Conservation (phyloP, 2,329 filamentous ascomycete genomes). For the Diaporthe eres region DNA sequence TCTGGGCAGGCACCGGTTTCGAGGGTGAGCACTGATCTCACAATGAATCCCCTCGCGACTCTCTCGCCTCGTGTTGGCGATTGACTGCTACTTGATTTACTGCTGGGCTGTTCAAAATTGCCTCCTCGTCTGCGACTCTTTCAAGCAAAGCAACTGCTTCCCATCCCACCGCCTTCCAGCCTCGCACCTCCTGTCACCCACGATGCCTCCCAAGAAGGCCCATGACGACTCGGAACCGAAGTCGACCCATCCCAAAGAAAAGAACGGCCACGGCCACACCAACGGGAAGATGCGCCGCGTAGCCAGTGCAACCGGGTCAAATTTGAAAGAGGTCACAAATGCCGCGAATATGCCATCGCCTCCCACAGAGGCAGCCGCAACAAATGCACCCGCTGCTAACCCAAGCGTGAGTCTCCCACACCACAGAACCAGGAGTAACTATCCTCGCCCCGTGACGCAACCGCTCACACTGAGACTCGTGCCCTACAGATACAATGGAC, state of each 20-base stretch:
- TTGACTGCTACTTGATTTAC: conserved; percentile 2
- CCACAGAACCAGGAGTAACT: background rate
- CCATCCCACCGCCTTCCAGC: too few relatives aligned
- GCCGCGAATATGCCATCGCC: conserved; percentile 49
- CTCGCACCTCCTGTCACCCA: conserved; percentile 32
- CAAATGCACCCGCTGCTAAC: conserved; percentile 35
- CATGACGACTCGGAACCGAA: conserved; percentile 62
- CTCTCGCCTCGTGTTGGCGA: background rate
- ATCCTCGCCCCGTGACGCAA: conserved; percentile 40
- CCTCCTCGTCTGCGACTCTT: background rate
- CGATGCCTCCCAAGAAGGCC: conserved; percentile 59
- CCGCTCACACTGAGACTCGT: conserved; percentile 12
- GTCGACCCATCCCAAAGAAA: conserved; percentile 58
- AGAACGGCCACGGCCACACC: conserved; percentile 56
- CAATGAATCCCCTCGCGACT: conserved; percentile 19
- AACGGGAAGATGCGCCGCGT: conserved; percentile 70
- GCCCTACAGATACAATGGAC: conserved; percentile 72
- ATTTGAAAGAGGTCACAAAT: conserved; percentile 61
- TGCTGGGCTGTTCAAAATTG: background rate
- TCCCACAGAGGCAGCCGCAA: conserved; percentile 46
- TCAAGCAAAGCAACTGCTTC: background rate
- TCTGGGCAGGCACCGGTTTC: conserved; percentile 13
- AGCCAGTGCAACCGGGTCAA: conserved; percentile 65
- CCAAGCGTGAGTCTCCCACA: conserved; percentile 37
- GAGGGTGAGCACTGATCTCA: conserved; percentile 11